Evolutionary conservation across 768 basidiomycete species (phyloP).

Genomic region (Boletus huronensis): DNA sequence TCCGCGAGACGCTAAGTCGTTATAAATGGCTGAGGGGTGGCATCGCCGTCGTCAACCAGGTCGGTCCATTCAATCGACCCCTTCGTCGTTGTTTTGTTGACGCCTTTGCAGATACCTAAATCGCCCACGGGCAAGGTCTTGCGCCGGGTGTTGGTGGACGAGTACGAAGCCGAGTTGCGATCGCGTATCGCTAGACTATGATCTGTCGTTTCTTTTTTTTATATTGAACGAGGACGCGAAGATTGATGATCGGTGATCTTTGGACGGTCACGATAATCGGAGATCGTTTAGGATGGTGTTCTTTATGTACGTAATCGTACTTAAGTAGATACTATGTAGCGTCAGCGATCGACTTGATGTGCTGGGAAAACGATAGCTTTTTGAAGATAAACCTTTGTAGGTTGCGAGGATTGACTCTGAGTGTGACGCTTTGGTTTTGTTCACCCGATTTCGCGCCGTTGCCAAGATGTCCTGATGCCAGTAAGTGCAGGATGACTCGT

Average conservation of each 20-base stretch:
- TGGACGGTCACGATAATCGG: background rate
- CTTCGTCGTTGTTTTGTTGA: background rate
- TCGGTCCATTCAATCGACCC: constrained; percentile 27
- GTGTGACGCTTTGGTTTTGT: too few relatives aligned
- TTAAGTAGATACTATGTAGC: too few relatives aligned
- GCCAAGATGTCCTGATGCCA: too few relatives aligned
- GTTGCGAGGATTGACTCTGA: too few relatives aligned
- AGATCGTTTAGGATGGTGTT: background rate
- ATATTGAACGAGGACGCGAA: background rate
- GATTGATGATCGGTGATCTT: background rate
- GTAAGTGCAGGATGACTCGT: too few relatives aligned
- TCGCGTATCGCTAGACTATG: constrained; percentile 26
- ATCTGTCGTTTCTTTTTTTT: background rate
- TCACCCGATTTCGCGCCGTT: too few relatives aligned
- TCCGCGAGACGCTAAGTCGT: constrained; percentile 58
- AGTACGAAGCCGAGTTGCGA: constrained; percentile 40
- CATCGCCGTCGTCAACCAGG: constrained; percentile 60
- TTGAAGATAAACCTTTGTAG: too few relatives aligned
- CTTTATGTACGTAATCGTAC: too few relatives aligned
- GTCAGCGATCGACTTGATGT: background rate
- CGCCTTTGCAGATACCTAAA: constrained; percentile 57
- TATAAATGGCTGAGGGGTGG: constrained; percentile 80
- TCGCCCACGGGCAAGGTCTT: constrained; percentile 71
- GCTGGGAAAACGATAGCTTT: background rate
- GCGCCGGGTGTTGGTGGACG: constrained; percentile 57